phyloP scores from a whole-genome alignment of 768 basidiomycete genomes.

The Melanogaster broomeanus region DNA sequence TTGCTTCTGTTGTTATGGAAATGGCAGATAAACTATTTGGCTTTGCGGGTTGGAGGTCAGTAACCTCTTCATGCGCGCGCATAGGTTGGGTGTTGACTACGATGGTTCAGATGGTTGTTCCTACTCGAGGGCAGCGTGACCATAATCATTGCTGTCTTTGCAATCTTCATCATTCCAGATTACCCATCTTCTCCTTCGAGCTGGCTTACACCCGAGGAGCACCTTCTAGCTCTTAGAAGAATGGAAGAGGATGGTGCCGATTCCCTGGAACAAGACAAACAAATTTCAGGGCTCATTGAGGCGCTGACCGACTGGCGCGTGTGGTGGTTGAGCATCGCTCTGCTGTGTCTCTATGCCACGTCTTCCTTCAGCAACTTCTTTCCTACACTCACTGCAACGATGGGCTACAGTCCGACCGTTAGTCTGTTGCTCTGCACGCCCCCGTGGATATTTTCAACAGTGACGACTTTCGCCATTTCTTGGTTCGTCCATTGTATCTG shows the following conservation, averaged over 20 bases:
- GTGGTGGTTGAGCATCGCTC: too few relatives aligned
- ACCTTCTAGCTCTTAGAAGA: conserved; percentile 50
- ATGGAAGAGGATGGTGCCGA: conserved; percentile 70
- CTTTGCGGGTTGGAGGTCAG: too few relatives aligned
- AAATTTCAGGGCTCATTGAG: too few relatives aligned
- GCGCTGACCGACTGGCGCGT: too few relatives aligned
- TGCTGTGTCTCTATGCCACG: too few relatives aligned
- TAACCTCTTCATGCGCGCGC: neutral
- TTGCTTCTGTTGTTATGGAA: conserved; percentile 71
- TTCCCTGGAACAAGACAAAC: too few relatives aligned
- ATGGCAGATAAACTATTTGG: conserved; percentile 69
- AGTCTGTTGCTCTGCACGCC: neutral
- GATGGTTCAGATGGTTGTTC: conserved; percentile 64
- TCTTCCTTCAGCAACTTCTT: too few relatives aligned
- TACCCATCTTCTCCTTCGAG: conserved; percentile 57
- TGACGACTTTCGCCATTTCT: conserved; percentile 52
- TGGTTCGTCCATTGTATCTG: conserved; percentile 42
- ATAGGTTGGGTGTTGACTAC: neutral
- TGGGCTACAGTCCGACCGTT: too few relatives aligned
- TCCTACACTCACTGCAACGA: too few relatives aligned
- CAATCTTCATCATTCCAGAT: conserved; percentile 68
- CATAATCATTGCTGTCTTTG: too few relatives aligned
- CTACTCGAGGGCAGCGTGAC: too few relatives aligned
- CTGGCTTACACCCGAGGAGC: conserved; percentile 60
- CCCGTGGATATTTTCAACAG: conserved; percentile 48